Conservation (phyloP, 306 rosid genomes). For the Cucurbita moschata region DNA sequence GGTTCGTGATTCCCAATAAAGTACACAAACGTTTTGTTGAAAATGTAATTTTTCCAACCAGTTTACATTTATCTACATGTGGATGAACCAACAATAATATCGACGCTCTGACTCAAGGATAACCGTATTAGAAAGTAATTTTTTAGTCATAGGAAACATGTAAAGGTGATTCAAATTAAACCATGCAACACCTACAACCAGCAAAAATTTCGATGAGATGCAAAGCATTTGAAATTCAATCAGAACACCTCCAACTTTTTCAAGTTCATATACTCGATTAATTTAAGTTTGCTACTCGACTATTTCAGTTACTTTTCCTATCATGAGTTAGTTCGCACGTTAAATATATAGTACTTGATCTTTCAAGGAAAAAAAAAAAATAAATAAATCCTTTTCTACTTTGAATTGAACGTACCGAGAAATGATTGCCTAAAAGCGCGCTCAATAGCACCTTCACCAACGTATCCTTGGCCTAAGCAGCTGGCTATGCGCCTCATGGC, state of each 20-base stretch:
- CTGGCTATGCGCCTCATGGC: conserved; percentile 81
- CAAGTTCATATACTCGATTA: not conserved
- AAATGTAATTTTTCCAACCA: not conserved
- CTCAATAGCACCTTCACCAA: conserved; percentile 72
- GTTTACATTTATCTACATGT: not conserved
- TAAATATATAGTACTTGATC: not conserved
- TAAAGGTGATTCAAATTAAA: not conserved
- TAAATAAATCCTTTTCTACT: not conserved
- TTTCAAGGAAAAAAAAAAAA: not conserved
- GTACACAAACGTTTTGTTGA: not conserved
- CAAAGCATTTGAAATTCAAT: not conserved
- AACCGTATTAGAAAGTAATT: not conserved
- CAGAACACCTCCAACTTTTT: not conserved
- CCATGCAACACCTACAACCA: no score
- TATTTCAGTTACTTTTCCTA: not conserved
- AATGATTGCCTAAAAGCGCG: conserved; percentile 84
- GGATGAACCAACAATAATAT: not conserved
- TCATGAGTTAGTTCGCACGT: not conserved
- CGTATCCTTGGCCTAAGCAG: conserved; percentile 30
- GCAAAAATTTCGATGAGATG: not conserved
- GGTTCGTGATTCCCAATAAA: no score
- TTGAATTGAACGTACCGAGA: conserved; percentile 41
- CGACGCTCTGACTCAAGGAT: not conserved
- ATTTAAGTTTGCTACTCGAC: not conserved
- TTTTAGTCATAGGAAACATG: not conserved